Conservation (phyloP, 169 alveolate species). For the Eimeria necatrix region DNA sequence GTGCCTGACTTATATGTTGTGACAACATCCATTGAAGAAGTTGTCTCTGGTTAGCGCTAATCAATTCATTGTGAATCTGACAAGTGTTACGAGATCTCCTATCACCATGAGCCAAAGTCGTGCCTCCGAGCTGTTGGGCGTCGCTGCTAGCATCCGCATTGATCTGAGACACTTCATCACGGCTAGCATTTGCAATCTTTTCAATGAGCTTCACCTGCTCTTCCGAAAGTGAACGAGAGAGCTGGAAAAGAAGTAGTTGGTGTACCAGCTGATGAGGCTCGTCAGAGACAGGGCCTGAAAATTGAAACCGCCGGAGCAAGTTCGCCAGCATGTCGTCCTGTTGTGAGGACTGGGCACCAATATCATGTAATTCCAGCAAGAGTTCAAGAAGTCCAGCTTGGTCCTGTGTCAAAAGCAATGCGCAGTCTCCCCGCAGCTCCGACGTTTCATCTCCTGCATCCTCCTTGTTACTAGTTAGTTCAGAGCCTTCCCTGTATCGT, state of each 20-base stretch:
- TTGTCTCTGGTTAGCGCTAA: conserved; percentile 8
- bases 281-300: neutral
- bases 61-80: neutral
- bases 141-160: neutral
- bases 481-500: neutral
- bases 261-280: neutral
- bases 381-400: conserved; percentile 1
- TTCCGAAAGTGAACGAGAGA: neutral
- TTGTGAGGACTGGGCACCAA: conserved; percentile 6
- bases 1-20: neutral
- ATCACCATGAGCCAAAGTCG: neutral
- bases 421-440: neutral
- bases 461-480: too few relatives aligned
- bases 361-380: conserved; percentile 1
- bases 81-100: neutral
- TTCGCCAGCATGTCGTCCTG: conserved; percentile 1
- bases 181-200: neutral
- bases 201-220: neutral
- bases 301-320: neutral
- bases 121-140: neutral
- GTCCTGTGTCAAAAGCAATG: neutral
- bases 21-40: neutral
- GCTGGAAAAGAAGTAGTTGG: neutral
- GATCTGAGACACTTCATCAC: neutral
- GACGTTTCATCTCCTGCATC: neutral